Evolutionary conservation across 345 rosid species (phyloP).

Genomic region (Diplotaxis tenuifolia): DNA sequence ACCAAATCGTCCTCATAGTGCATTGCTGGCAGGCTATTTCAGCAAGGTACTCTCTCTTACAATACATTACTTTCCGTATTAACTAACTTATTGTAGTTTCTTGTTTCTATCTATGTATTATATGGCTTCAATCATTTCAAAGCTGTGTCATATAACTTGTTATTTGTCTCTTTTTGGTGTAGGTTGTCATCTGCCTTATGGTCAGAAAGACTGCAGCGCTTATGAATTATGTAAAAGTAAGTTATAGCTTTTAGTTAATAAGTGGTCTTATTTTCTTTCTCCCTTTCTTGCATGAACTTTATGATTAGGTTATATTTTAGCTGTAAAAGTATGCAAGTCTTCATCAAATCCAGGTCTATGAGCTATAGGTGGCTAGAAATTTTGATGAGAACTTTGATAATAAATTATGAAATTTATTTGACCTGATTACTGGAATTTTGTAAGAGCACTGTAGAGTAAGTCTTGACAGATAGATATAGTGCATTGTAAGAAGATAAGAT

Average conservation of each 20-base stretch:
- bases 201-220: conserved; percentile 86
- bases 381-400: neutral
- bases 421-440: neutral
- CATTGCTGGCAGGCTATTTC: conserved; percentile 93
- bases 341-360: neutral
- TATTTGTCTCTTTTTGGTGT: conserved; percentile 29
- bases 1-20: conserved; percentile 81
- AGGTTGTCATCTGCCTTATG: conserved; percentile 98
- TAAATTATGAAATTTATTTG: neutral
- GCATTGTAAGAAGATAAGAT: neutral
- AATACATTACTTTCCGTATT: neutral
- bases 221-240: conserved; percentile 89
- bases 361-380: neutral
- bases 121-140: neutral
- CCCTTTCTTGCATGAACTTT: neutral
- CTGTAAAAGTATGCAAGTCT: neutral
- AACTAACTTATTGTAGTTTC: neutral
- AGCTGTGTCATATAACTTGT: conserved; percentile 3
- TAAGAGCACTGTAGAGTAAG: neutral
- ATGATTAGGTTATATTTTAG: neutral
- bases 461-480: neutral
- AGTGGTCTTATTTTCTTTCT: conserved; percentile 1
- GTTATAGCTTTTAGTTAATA: conserved; percentile 10
- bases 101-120: neutral
- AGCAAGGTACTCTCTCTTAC: conserved; percentile 66